Evolutionary conservation across 257 asterid genomes (phyloP).

Genomic region (Penstemon barbatus): DNA sequence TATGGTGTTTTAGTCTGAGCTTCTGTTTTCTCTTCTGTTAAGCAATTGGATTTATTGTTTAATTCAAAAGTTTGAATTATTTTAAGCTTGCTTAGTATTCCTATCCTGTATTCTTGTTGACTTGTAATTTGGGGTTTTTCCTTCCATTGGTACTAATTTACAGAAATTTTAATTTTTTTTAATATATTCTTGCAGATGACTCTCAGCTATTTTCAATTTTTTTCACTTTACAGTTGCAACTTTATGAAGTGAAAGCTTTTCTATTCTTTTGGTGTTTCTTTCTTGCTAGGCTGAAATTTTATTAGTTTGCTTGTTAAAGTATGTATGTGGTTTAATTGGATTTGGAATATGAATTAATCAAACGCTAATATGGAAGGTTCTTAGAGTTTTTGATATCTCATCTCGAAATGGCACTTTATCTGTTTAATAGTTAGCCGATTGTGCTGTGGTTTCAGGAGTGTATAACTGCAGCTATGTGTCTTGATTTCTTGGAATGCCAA

Average conservation of each 20-base stretch:
- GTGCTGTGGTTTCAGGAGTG: constrained; percentile 12
- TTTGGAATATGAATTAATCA: constrained; percentile 19
- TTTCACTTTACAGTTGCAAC: background rate
- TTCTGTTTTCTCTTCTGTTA: background rate
- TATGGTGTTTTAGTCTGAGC: constrained; percentile 36
- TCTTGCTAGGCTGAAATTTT: background rate
- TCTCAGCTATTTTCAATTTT: background rate
- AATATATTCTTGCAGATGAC: background rate
- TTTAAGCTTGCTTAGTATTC: constrained; percentile 14
- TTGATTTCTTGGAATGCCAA: constrained; percentile 22
- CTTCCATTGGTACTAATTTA: background rate
- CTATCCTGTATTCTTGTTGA: constrained; percentile 7
- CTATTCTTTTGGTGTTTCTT: constrained; percentile 9
- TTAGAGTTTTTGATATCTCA: constrained; percentile 12
- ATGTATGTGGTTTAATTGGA: background rate
- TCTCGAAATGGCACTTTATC: constrained; percentile 7
- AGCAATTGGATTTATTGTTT: too few species aligned
- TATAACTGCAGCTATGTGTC: background rate
- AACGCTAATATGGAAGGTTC: constrained; percentile 17
- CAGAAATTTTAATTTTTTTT: background rate
- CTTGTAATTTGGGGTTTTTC: background rate
- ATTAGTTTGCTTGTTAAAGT: background rate
- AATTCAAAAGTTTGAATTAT: background rate
- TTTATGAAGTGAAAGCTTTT: background rate
- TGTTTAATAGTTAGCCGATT: constrained; percentile 20